These are phyloP conservation scores for Cordia subcordata DNA, from an alignment of 257 asterid genomes.

Conservation along the genomic window DNA sequence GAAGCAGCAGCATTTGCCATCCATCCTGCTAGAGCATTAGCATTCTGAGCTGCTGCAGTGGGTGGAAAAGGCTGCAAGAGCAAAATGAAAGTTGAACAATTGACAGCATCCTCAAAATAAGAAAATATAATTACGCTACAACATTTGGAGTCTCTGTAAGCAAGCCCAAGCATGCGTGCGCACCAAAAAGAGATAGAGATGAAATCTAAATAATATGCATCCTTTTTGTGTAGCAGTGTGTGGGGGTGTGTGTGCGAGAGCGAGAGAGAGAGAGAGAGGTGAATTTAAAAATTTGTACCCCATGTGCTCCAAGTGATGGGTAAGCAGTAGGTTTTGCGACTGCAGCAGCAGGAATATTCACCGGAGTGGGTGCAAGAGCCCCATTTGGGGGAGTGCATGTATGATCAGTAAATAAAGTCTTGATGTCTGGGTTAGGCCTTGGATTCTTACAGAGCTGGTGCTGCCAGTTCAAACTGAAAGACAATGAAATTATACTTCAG, in stretches of 20 bases:
- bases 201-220: not conserved
- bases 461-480: slow-evolving; percentile 94
- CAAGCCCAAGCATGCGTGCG: not conserved
- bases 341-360: slow-evolving; percentile 70
- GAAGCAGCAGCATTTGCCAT: slow-evolving; percentile 96
- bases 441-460: slow-evolving; percentile 97
- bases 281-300: slow-evolving; percentile 40
- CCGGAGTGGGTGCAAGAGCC: slow-evolving; percentile 73
- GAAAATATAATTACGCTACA: not conserved
- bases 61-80: slow-evolving; percentile 84
- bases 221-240: no score
- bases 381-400: slow-evolving; percentile 85
- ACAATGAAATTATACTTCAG: slow-evolving; percentile 8
- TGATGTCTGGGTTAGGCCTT: slow-evolving; percentile 95
- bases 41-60: slow-evolving; percentile 70
- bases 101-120: slow-evolving; percentile 5
- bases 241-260: no score
- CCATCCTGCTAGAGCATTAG: slow-evolving; percentile 96
- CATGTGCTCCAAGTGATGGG: slow-evolving; percentile 84
- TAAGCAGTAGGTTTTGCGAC: slow-evolving; percentile 75
- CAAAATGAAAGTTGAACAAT: slow-evolving; percentile 7
- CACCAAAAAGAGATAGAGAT: not conserved
- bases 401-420: slow-evolving; percentile 86
- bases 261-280: not conserved
- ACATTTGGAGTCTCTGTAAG: no score